phyloP scores from a whole-genome alignment of 2,329 filamentous ascomycete species.

The Ophiostoma australiae region DNA sequence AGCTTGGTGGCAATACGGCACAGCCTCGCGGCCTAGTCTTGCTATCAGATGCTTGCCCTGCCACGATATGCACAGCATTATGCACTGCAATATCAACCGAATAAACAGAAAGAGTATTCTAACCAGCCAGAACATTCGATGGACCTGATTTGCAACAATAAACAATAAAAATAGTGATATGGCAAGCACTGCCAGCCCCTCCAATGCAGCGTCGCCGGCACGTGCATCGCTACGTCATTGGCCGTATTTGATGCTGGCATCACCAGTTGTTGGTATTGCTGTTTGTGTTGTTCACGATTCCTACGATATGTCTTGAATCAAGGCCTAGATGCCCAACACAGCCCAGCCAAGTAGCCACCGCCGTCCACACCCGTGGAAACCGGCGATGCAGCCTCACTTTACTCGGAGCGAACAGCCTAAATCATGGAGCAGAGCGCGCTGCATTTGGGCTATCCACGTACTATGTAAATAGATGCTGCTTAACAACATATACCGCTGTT shows the following conservation, averaged over 20 bases:
- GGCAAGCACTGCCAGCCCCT: not conserved
- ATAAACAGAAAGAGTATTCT: no score
- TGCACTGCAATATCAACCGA: no score
- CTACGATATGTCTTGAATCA: no score
- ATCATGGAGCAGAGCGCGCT: no score
- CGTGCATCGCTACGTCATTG: slow-evolving; percentile 10
- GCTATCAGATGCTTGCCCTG: not conserved
- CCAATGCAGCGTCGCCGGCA: not conserved
- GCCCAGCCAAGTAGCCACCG: no score
- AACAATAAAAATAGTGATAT: not conserved
- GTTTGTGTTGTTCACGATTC: no score
- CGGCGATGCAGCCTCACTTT: no score
- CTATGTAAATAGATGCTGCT: no score
- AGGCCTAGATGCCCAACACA: no score
- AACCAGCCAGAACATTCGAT: not conserved
- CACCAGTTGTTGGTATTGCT: not conserved
- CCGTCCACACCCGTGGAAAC: no score
- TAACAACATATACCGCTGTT: not conserved
- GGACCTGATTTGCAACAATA: not conserved
- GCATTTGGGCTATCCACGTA: no score
- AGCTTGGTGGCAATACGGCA: not conserved
- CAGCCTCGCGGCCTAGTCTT: not conserved
- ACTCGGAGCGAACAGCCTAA: no score
- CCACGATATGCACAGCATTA: not conserved
- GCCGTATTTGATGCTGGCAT: not conserved